Evolutionary conservation across 805 yeast genomes (phyloP), one percentile per base, ranked within the genome.

Genomic region (Zygoascus bituminiphila): DNA sequence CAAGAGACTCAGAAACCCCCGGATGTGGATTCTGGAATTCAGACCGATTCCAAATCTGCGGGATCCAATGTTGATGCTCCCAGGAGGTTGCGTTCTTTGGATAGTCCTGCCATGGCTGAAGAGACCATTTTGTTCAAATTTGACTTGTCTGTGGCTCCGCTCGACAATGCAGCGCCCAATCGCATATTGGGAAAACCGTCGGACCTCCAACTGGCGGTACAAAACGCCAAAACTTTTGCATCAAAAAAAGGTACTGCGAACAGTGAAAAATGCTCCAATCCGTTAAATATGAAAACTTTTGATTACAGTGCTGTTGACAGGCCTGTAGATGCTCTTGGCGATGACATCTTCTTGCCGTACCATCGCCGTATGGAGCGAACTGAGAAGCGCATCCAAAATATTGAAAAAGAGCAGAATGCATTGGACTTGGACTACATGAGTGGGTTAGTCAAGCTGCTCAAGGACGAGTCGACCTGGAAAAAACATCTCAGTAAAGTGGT

Each of bases 341-440:
- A 79, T 59, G 54, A 60, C 0, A 3, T 55, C n/a, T 80, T 68
- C 59, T 57, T 62, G 25, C 52, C 66, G 12, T 76, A 24, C 76
- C 89, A 84, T 63, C 71, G 72, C 38, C 70, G 75, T 36, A 77
- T 82, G 79, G 77, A 75, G 53, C 76, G 76, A 48, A 81, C 80
- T 46, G 95, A 85, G 62, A 74, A 73, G 50, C 71, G 77, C 42
- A 79, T 82, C 76, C 65, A 71, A 24, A 69, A 69, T 31, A 66
- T 74, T 1, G 89, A 84, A 54, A 67, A 76, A 22, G 75, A 71
- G 44, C 71, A 74, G 48, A 68, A 79, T 40, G 65, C 74, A 43
- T 61, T 68, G 7, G 91, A 83, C 56, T 76, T 78, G 25, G 87
- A 81, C 46, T 73, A 71, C 25, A 55, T 73, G 26, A 46, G 51